These are phyloP conservation scores for Penicillium angulare DNA, from an alignment of 495 filamentous ascomycete species.

Conservation along the genomic window DNA sequence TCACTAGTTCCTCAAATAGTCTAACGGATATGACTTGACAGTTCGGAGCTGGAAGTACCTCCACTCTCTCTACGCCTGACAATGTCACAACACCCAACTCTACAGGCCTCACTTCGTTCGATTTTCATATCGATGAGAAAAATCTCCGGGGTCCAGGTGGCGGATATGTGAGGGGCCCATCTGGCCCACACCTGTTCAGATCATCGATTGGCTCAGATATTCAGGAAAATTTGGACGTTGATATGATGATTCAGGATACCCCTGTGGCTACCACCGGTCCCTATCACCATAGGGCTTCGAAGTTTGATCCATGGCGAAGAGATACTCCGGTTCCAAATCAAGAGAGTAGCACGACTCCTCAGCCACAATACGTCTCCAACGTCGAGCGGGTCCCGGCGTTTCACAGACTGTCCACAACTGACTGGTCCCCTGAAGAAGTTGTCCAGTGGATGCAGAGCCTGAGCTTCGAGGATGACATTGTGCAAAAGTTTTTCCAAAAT, in stretches of 20 bases:
- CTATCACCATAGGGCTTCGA: too few species aligned
- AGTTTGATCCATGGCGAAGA: conserved; percentile 5
- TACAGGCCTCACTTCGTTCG: conserved; percentile 16
- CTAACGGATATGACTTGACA: too few species aligned
- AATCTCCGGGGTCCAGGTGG: too few species aligned
- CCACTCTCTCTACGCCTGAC: conserved; percentile 17
- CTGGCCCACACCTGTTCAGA: conserved; percentile 52
- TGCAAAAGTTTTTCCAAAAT: conserved; percentile 83
- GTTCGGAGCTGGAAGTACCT: conserved; percentile 9
- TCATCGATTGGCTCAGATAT: neutral
- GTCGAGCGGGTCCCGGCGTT: too few species aligned
- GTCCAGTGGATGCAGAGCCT: conserved; percentile 73
- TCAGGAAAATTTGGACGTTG: too few species aligned
- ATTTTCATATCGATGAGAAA: conserved; percentile 46
- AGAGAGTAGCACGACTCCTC: too few species aligned
- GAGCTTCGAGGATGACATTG: conserved; percentile 66
- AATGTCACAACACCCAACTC: conserved; percentile 12
- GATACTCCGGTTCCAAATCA: conserved; percentile 13
- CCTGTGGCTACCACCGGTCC: too few species aligned
- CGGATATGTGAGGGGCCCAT: too few species aligned
- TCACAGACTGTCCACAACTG: neutral
- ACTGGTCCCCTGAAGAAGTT: conserved; percentile 53
- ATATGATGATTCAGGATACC: too few species aligned
- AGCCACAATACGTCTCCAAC: too few species aligned
- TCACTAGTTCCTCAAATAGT: too few species aligned